phyloP scores from a whole-genome alignment of 2,329 filamentous ascomycete genomes.

The Mollisia scopiformis region DNA sequence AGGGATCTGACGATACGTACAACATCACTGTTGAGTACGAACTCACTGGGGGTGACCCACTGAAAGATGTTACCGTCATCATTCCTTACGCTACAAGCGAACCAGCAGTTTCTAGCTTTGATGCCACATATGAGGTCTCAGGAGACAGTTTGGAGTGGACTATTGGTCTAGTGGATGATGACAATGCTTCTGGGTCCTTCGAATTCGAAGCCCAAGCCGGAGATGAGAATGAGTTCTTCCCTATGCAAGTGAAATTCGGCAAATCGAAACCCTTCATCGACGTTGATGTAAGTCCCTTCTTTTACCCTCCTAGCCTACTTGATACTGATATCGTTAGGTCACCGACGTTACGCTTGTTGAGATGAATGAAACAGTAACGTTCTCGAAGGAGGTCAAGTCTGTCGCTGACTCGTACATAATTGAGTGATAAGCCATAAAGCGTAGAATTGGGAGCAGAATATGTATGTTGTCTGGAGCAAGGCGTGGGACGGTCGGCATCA shows the following conservation, averaged over 20 bases:
- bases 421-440: slow-evolving; percentile 54
- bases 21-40: slow-evolving; percentile 97
- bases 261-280: slow-evolving; percentile 88
- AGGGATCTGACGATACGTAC: slow-evolving; percentile 76
- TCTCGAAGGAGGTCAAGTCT: slow-evolving; percentile 81
- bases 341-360: slow-evolving; percentile 71
- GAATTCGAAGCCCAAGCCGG: slow-evolving; percentile 91
- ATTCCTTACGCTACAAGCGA: slow-evolving; percentile 88
- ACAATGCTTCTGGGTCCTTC: slow-evolving; percentile 83
- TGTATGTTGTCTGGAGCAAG: slow-evolving; percentile 27
- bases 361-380: slow-evolving; percentile 77
- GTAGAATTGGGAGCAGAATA: slow-evolving; percentile 26
- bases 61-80: slow-evolving; percentile 83
- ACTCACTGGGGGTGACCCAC: slow-evolving; percentile 74
- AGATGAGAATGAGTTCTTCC: slow-evolving; percentile 96
- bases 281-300: slow-evolving; percentile 80
- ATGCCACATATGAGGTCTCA: slow-evolving; percentile 90
- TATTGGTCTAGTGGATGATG: slow-evolving; percentile 82
- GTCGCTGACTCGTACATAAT: slow-evolving; percentile 77
- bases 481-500: slow-evolving; percentile 18
- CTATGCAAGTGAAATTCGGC: slow-evolving; percentile 88
- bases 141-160: slow-evolving; percentile 95
- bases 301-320: background rate
- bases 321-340: slow-evolving; percentile 51
- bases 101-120: slow-evolving; percentile 88